Evolutionary conservation across 2,329 filamentous ascomycete genomes (phyloP), one percentile per base, ranked within the genome.

Genomic region (Thyridium curvatum): DNA sequence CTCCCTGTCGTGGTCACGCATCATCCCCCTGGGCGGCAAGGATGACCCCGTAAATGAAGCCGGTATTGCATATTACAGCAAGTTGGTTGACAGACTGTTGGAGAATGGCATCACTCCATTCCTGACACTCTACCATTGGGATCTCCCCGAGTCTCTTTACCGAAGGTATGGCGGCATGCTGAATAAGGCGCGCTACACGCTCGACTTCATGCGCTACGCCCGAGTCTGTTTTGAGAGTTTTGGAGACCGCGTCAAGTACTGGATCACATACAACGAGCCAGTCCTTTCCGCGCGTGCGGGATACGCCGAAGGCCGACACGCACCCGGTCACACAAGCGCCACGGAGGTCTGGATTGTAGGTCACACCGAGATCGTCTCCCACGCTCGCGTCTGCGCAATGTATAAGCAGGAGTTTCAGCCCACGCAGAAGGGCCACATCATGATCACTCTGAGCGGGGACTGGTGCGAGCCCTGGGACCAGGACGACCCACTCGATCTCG

Each of bases 61-160:
- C 37, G 78, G 78, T 6, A 54, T 83, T 26, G 63, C 72, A 34
- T 74, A 76, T 55, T 83, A 82, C 54, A 64, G 72, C 51, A 68
- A 72, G 33, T 68, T 83, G 29, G 71, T 80, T 17, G 72, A 82
- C 46, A 74, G 79, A 51, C 62, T 82, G 14, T 59, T 68, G 31
- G 70, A 64, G 12, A 74, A 75, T 21, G 71, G 66, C 32, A 80
- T 82, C 46, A 69, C 66, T 9, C 78, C 79, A 0, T 69, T 81
- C 47, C 62, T 82, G 38, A 83, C 79, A 1, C 62, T 83, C 3
- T 81, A 74, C 55, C 79, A 83, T 49, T 82, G 78, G 78, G 79
- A 83, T 55, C 66, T 77, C 1, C 79, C 79, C 2, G 71, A 77
- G 40, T 68, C 62, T 33, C 63, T 82, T 18, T 62, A 81, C 44